A percentile compares a stretch with the other conserved stretches of the same genome.
Evolutionary conservation across 345 rosid species (phyloP).

Genomic region (Gossypium stocksii): DNA sequence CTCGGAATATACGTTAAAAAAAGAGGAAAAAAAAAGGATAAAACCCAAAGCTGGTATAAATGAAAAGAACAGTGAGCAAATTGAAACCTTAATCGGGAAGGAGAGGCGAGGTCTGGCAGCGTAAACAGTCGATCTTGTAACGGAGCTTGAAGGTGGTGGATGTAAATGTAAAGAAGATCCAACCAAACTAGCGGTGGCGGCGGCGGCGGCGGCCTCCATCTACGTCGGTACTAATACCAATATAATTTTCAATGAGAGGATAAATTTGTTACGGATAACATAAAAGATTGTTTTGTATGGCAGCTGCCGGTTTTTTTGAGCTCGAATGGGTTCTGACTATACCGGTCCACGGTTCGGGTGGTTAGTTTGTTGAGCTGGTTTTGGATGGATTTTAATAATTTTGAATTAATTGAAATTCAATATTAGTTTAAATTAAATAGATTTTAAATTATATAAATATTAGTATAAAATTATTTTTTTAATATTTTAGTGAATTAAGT

Average conservation of each 20-base stretch:
- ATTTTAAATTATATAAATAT: too few species aligned
- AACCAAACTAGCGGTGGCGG: conserved; percentile 35
- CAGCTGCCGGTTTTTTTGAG: neutral
- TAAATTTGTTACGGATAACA: neutral
- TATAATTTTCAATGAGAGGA: neutral
- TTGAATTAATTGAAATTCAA: too few species aligned
- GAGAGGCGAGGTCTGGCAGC: conserved; percentile 18
- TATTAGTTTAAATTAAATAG: too few species aligned
- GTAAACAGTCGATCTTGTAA: conserved; percentile 39
- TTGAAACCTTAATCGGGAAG: conserved; percentile 27
- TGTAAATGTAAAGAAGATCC: conserved; percentile 27
- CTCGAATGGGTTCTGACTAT: too few species aligned
- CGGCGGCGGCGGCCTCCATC: conserved; percentile 39
- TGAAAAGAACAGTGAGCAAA: neutral
- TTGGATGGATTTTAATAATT: too few species aligned
- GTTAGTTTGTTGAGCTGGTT: too few species aligned
- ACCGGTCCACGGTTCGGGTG: too few species aligned
- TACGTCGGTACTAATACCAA: neutral
- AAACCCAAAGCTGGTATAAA: neutral
- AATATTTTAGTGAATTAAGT: too few species aligned
- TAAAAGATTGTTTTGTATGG: neutral
- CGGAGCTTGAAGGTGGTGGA: conserved; percentile 28
- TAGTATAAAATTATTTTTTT: too few species aligned
- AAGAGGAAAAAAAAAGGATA: neutral
- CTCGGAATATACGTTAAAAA: neutral